phyloP scores from a whole-genome alignment of 257 asterid species.

The Asclepias syriaca region DNA sequence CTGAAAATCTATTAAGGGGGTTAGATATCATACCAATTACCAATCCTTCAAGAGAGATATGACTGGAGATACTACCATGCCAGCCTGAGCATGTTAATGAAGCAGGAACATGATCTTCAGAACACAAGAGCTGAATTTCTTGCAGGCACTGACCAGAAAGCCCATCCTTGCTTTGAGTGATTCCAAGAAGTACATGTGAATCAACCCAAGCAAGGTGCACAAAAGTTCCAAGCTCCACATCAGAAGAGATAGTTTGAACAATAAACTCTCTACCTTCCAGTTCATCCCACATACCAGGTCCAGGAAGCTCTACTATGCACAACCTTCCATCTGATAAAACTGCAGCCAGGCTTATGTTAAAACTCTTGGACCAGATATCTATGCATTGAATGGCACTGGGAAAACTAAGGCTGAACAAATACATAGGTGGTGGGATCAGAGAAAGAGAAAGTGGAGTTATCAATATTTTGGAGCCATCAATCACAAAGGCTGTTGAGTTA shows the following conservation, averaged over 20 bases:
- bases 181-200: conserved; percentile 60
- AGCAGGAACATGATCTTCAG: conserved; percentile 62
- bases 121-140: conserved; percentile 63
- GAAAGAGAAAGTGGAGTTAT: conserved; percentile 75
- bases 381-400: conserved; percentile 57
- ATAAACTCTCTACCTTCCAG: conserved; percentile 63
- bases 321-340: conserved; percentile 81
- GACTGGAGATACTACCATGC: conserved; percentile 48
- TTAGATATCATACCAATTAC: conserved; percentile 53
- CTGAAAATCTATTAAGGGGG: conserved; percentile 42
- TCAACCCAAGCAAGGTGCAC: conserved; percentile 72
- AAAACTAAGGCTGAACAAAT: conserved; percentile 56
- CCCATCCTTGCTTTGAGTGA: conserved; percentile 38
- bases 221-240: conserved; percentile 32
- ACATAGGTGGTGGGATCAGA: conserved; percentile 93
- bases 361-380: conserved; percentile 33
- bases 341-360: conserved; percentile 62
- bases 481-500: conserved; percentile 74
- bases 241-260: conserved; percentile 52
- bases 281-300: conserved; percentile 79
- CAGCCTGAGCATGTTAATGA: conserved; percentile 80
- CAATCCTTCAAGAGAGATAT: conserved; percentile 47
- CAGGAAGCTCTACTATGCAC: conserved; percentile 76
- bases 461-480: conserved; percentile 67
- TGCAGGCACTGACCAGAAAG: conserved; percentile 47